Evolutionary conservation across 257 asterid species (phyloP).

Genomic region (Solanum virginianum): DNA sequence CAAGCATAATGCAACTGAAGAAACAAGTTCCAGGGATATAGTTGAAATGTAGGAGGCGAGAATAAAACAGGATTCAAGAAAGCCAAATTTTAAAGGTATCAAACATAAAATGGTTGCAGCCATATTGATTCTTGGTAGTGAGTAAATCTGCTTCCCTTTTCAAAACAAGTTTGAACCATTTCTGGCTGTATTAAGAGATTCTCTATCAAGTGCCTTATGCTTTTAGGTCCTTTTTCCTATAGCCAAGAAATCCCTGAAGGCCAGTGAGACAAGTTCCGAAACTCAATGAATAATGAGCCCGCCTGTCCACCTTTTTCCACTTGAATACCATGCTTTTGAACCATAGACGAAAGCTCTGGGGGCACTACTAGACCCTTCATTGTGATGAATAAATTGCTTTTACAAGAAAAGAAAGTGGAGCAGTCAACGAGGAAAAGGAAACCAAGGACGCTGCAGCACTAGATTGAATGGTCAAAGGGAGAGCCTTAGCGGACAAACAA

Average conservation of each 20-base stretch:
- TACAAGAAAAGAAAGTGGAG: not conserved
- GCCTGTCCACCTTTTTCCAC: not conserved
- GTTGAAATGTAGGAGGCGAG: not conserved
- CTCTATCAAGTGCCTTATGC: not conserved
- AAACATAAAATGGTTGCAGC: not conserved
- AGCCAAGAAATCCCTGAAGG: not conserved
- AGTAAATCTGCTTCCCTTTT: not conserved
- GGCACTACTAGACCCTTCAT: not conserved
- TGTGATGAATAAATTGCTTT: not conserved
- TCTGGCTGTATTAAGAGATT: not conserved
- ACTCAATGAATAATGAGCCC: not conserved
- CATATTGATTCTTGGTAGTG: not conserved
- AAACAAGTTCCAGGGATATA: not conserved
- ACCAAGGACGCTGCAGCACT: not conserved
- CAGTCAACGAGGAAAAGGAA: not conserved
- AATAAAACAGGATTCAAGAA: not conserved
- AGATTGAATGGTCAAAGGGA: not conserved
- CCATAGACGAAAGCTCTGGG: not conserved
- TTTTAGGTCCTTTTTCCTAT: not conserved
- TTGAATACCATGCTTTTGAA: not conserved
- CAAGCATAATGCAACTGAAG: not conserved
- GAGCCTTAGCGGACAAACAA: not conserved
- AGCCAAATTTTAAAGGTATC: not conserved
- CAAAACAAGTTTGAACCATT: not conserved
- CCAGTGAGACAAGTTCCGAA: not conserved